Evolutionary conservation across 129 eudicot species (phyloP), one percentile per base, ranked within the genome.

Genomic region (Saposhnikovia divaricata): DNA sequence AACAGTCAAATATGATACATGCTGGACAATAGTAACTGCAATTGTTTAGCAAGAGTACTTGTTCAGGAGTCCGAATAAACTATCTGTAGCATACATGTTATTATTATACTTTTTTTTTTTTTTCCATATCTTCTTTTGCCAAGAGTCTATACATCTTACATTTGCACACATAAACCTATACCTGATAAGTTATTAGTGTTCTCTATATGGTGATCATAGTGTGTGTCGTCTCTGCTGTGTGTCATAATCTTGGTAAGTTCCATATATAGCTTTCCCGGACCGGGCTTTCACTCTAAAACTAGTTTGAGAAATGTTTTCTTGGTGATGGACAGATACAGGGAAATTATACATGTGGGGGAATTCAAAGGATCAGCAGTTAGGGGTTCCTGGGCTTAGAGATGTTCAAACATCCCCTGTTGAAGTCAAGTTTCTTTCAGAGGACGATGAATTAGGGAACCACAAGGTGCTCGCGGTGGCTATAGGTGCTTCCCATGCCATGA

Each of bases 341-440:
- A 86, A 90, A 81, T 42, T 95, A 84, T 95, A 90, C 88, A 95
- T 92, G 98, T 95, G 98, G 98, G 98, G 98, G 45, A 83, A 95
- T 80, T 87, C 91, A 2, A 88, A 89, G 28, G 98, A 95, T 76
- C 86, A 85, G 50, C 98, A 95, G 83, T 80, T 95, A 61, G 97
- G 97, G 48, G 92, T 92, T 78, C 97, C 98, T 11, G 98, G 97
- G 71, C 83, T 92, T 68, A 93, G 89, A 12, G 96, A 92, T 84
- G 77, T 92, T 45, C 96, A 95, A 73, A 76, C 91, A 8, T 82
- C 90, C 79, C 98, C 98, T 3, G 85, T 92, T 42, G 89, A 95
- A 85, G 97, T 95, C 15, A 89, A 95, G 23, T 95, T 95, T 80
- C 90, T 95, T 27, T 79, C 39, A 45, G 97, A 95, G 75, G 94